Conservation (phyloP, 345 rosid genomes). For the Bruguiera sexangula region DNA sequence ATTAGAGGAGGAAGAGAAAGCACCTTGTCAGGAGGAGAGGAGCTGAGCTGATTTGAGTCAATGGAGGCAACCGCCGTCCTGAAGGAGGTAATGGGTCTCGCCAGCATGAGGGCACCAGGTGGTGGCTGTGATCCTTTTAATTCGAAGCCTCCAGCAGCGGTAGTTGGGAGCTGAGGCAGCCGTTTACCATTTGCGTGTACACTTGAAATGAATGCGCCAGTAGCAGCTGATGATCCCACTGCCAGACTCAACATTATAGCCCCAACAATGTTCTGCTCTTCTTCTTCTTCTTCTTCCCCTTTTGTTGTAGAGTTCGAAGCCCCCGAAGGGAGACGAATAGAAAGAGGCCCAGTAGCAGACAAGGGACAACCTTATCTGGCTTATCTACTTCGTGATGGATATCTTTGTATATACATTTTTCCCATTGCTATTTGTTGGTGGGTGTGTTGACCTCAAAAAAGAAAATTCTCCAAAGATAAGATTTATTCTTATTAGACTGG, state of each 20-base stretch:
- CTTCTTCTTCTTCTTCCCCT: not conserved
- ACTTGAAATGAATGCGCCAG: not conserved
- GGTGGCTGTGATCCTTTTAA: conserved; percentile 9
- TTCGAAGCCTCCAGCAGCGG: not conserved
- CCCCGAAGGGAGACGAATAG: not conserved
- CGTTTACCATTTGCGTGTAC: conserved; percentile 1
- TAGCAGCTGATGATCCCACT: conserved; percentile 22
- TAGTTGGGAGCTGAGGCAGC: conserved; percentile 4
- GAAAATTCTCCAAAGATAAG: no score
- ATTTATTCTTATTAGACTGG: no score
- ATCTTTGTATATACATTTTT: not conserved
- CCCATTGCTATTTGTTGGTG: not conserved
- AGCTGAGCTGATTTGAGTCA: conserved; percentile 35
- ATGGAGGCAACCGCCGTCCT: conserved; percentile 44
- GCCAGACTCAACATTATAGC: conserved; percentile 19
- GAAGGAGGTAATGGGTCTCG: conserved; percentile 24
- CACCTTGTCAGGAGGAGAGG: conserved; percentile 36
- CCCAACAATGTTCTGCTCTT: not conserved
- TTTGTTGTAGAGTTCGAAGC: not conserved
- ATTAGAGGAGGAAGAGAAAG: not conserved
- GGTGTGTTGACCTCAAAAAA: no score
- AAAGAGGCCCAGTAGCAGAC: not conserved
- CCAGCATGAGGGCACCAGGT: not conserved
- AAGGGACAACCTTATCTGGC: not conserved
- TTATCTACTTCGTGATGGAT: not conserved